These are phyloP conservation scores for Oryza meridionalis DNA, from an alignment of 176 grass and related monocot genomes.

Conservation along the genomic window DNA sequence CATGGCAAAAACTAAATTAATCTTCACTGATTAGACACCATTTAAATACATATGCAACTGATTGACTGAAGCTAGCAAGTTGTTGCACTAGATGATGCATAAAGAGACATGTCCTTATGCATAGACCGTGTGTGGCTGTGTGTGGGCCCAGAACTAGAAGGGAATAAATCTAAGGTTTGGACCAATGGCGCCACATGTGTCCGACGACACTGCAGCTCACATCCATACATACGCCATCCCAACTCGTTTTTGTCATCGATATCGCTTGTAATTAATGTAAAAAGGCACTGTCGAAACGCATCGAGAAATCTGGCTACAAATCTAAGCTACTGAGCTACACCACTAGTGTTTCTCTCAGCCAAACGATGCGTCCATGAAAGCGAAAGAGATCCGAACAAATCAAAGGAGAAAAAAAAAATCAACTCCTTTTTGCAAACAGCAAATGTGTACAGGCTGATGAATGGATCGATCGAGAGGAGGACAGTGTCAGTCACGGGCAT, in stretches of 20 bases:
- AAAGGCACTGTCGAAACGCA: constrained; percentile 44
- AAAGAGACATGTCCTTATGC: background rate
- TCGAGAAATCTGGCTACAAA: background rate
- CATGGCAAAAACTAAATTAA: background rate
- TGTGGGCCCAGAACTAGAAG: background rate
- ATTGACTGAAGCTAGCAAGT: background rate
- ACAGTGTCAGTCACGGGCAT: constrained; percentile 36
- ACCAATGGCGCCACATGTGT: constrained; percentile 8
- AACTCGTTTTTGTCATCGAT: constrained; percentile 31
- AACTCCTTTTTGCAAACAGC: background rate
- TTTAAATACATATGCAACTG: background rate
- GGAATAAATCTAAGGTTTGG: constrained; percentile 30
- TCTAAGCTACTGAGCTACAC: background rate
- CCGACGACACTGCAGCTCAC: background rate
- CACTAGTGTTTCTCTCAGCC: background rate
- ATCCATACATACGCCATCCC: background rate
- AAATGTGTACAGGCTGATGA: background rate
- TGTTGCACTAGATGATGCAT: background rate
- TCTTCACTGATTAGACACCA: background rate
- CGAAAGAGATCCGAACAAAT: constrained; percentile 36
- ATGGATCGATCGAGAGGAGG: background rate
- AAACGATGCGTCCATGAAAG: constrained; percentile 33
- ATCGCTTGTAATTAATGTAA: constrained; percentile 46
- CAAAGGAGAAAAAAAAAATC: background rate
- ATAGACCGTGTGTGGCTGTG: background rate